Conservation (phyloP, 164 flowering plant species). For the Tinospora cordifolia region DNA sequence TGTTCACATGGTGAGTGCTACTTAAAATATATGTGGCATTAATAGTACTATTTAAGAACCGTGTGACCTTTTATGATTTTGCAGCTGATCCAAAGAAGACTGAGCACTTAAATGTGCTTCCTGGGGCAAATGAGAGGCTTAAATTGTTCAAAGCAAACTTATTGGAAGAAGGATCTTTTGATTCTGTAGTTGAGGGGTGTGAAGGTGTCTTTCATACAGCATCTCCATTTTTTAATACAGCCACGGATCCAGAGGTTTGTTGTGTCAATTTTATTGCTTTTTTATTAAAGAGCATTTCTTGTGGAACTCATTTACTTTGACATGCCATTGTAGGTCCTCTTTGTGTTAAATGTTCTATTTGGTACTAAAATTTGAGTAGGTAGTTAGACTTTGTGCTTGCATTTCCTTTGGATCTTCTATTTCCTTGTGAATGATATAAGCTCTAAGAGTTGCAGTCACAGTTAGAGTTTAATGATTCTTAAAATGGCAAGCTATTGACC, state of each 20-base stretch:
- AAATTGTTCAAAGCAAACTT: conserved; percentile 32
- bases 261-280: no score
- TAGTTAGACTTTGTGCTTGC: no score
- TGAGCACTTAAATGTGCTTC: conserved; percentile 41
- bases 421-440: no score
- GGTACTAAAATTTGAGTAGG: no score
- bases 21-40: background rate
- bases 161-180: conserved; percentile 39
- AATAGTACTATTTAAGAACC: background rate
- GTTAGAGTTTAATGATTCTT: no score
- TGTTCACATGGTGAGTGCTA: no score
- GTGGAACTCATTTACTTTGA: background rate
- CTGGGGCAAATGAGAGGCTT: conserved; percentile 47
- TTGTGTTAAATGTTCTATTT: no score
- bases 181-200: conserved; percentile 37
- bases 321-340: background rate
- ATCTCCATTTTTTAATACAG: conserved; percentile 30
- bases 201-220: conserved; percentile 49
- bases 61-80: no score
- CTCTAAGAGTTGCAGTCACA: no score
- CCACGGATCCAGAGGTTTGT: conserved; percentile 34
- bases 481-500: no score
- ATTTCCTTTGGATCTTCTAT: no score
- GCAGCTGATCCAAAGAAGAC: conserved; percentile 53
- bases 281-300: background rate